Evolutionary conservation across 805 yeast genomes (phyloP), one percentile per base, ranked within the genome.

Genomic region (Metschnikowia cerradonensis): DNA sequence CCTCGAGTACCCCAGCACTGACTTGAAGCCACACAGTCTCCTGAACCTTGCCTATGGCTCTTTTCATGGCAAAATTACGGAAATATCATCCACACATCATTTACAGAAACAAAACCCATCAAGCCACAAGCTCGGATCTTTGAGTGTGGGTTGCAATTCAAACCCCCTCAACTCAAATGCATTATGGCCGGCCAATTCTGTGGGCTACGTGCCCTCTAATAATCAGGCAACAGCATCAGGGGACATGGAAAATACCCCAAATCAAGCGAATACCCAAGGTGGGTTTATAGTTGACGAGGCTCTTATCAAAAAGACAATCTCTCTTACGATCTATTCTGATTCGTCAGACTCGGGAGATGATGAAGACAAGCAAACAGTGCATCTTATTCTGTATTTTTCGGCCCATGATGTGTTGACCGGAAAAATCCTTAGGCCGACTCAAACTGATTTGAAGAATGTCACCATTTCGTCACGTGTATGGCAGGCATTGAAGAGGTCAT

Each of bases 251-350:
- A 23, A 23, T 4, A 11, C 23, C 31, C 14, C 15, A n/a, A 14
- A n/a, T 23, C 30, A 39, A 20, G 19, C 45, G 6, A 14, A 22
- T 17, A 14, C 36, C 14, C 34, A 30, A 19, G 11, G 38, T 6
- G 45, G 15, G 6, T 8, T 38, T 10, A 22, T 20, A 13, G 43
- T 20, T 19, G 40, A 53, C 41, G 40, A 51, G 41, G 96, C 96
- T 0, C 73, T 91, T 42, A 81, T 90, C 52, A 91, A 91, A 66
- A 90, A 90, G 66, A 88, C 97, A 0, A 71, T 90, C 53, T 81
- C 90, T 1, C 73, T 89, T 23, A 77, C 82, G n/a, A 67, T 86
- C 14, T 44, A 44, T 8, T 13, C 47, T 2, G 47, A 35, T 17
- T 13, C 34, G 2, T 66, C 51, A 1, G 45, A 41, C 10, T 7